phyloP scores from a whole-genome alignment of 2,329 filamentous ascomycete species.

The Nemania sp. region DNA sequence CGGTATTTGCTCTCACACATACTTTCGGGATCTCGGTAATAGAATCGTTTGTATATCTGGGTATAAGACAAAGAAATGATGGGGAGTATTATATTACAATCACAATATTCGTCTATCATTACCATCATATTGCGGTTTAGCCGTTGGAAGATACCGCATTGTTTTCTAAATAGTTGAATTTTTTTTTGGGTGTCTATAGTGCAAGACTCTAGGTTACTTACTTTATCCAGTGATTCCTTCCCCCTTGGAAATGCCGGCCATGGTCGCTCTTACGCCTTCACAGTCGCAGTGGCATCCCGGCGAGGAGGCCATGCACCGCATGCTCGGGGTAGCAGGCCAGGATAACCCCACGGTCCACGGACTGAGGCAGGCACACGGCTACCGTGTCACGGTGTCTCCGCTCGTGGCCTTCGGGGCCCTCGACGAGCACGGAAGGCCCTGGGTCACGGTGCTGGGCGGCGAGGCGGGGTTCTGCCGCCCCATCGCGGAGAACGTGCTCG shows the following conservation, averaged over 20 bases:
- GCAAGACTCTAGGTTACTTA: background rate
- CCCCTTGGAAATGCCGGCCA: slow-evolving; percentile 36
- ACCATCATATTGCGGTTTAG: background rate
- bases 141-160: background rate
- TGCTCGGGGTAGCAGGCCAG: slow-evolving; percentile 67
- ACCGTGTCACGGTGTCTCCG: slow-evolving; percentile 71
- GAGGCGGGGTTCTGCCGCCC: slow-evolving; percentile 74
- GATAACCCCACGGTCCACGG: slow-evolving; percentile 76
- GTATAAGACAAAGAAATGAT: background rate
- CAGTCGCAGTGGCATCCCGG: slow-evolving; percentile 69
- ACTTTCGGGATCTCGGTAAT: background rate
- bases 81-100: background rate
- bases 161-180: background rate
- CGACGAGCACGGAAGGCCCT: slow-evolving; percentile 73
- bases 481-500: slow-evolving; percentile 72
- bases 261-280: slow-evolving; percentile 32
- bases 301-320: slow-evolving; percentile 72
- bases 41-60: background rate
- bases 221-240: background rate
- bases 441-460: slow-evolving; percentile 85
- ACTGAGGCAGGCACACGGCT: slow-evolving; percentile 70
- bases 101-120: background rate
- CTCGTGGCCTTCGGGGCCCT: slow-evolving; percentile 80
- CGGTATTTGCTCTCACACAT: background rate
- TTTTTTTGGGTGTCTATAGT: background rate